Base-by-base conservation (phyloP, 2,329 filamentous ascomycete species). In the Biscogniauxia sp. region DNA sequence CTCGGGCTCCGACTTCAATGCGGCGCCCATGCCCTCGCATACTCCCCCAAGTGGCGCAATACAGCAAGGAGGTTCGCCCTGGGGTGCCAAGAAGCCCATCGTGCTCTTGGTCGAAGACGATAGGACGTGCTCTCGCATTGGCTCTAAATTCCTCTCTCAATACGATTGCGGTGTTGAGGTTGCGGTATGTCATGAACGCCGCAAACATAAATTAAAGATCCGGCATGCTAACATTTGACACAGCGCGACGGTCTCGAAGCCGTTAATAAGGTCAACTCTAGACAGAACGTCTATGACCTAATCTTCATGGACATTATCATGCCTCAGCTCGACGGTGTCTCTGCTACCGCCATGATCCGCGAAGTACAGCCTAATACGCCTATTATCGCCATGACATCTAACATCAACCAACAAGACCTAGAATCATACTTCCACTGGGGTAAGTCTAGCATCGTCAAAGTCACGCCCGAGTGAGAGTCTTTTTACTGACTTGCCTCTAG, bases 361-460 rank as follows among this genome's bases (percentile, higher is more conserved):
- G 91, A 97, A 72, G 92, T 94, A 64, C 88, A 93, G 65, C 86
- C 87, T 45, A 86, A 88, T 5, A 88, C 91, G 20, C 95, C 95
- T 0, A 96, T 99, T 69, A 92, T 99, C 61, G 95, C 95, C 53
- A 98, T 99, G 95, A 99, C 95, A 2, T 97, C 94, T 3, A 99
- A 98, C 73, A 98, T 99, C 66, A 87, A 95, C 66, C 93, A 92
- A 62, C 94, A 97, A 70, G 95, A 99, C 73, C 96, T 98, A 63
- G 91, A 94, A 57, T 93, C 96, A 79, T 99, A 99, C 74, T 98
- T 97, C 79, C 89, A 94, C 70, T 93, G 96, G 78, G 95, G 93
- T 95, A 84, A 80, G 89, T 76, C 32, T 17, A 28, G 25, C 56
- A 19, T 25, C 3, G 50, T 6, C 9, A 2, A 11, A 2, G 53